Evolutionary conservation across 2,329 filamentous ascomycete species (phyloP).

Genomic region (Hymenoscyphus occultus): DNA sequence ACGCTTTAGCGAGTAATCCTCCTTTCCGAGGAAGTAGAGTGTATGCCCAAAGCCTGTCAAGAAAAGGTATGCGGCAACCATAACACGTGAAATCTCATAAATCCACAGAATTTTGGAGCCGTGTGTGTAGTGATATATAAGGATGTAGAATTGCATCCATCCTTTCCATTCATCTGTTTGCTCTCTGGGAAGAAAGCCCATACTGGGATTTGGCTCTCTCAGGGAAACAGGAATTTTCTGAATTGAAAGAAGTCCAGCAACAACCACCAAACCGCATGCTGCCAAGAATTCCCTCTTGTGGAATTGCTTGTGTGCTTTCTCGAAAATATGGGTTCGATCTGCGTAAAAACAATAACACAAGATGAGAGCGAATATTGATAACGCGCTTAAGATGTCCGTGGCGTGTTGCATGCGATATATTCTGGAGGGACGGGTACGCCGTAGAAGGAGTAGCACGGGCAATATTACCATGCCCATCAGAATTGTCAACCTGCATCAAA

Average conservation of each 20-base stretch:
- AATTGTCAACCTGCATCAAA: slow-evolving; percentile 27
- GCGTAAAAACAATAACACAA: slow-evolving; percentile 48
- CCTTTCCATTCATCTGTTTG: slow-evolving; percentile 67
- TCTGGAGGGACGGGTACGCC: slow-evolving; percentile 16
- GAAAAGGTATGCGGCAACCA: slow-evolving; percentile 59
- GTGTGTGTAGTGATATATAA: slow-evolving; percentile 58
- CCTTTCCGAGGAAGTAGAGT: slow-evolving; percentile 53
- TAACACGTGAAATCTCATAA: slow-evolving; percentile 53
- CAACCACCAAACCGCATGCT: slow-evolving; percentile 29
- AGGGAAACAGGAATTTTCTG: slow-evolving; percentile 18
- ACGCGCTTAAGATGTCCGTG: slow-evolving; percentile 22
- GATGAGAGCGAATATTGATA: slow-evolving; percentile 26
- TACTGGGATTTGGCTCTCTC: slow-evolving; percentile 22
- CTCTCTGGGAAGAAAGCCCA: slow-evolving; percentile 49
- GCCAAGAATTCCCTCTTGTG: slow-evolving; percentile 36
- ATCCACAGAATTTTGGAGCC: slow-evolving; percentile 49
- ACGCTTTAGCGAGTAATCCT: slow-evolving; percentile 54
- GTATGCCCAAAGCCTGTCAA: slow-evolving; percentile 61
- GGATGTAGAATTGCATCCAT: slow-evolving; percentile 56
- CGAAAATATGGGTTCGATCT: slow-evolving; percentile 53
- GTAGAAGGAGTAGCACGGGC: slow-evolving; percentile 29
- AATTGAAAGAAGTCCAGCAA: slow-evolving; percentile 36
- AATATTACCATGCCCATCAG: slow-evolving; percentile 34
- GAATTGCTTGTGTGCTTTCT: slow-evolving; percentile 50
- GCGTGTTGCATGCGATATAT: slow-evolving; percentile 24